Evolutionary conservation across 306 rosid genomes (phyloP).

Genomic region (Ochetophila trinervis): DNA sequence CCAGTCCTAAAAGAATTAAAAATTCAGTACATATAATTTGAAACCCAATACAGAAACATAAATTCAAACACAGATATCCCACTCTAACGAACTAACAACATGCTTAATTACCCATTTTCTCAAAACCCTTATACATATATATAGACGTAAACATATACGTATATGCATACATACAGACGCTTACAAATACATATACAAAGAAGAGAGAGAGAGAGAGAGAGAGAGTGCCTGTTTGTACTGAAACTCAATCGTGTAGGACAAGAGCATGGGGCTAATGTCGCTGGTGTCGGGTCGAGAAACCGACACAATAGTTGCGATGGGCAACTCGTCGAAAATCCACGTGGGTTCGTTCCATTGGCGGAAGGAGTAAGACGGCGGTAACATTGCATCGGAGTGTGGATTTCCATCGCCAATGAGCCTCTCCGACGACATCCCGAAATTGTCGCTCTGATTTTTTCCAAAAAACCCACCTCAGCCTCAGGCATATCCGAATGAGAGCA

Average conservation of each 20-base stretch:
- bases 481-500: constrained; percentile 14
- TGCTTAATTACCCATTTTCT: not conserved
- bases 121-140: not conserved
- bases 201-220: not conserved
- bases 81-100: not conserved
- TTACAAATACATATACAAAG: not conserved
- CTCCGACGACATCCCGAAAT: constrained; percentile 54
- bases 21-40: too few species aligned
- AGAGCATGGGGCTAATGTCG: constrained; percentile 75
- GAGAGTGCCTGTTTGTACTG: constrained; percentile 79
- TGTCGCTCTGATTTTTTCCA: not conserved
- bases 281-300: constrained; percentile 79
- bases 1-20: too few species aligned
- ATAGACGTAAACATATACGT: not conserved
- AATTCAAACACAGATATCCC: too few species aligned
- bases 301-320: constrained; percentile 56
- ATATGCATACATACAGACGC: not conserved
- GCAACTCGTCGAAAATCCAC: constrained; percentile 69
- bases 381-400: constrained; percentile 31
- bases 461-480: not conserved
- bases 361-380: constrained; percentile 25
- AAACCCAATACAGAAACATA: too few species aligned
- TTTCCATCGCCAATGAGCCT: constrained; percentile 40
- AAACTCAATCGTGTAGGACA: constrained; percentile 73
- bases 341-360: constrained; percentile 38